Percentiles rank a stretch among this genome's conserved stretches.
Evolutionary conservation across 257 asterid species (phyloP).

Genomic region (Mitragyna speciosa): DNA sequence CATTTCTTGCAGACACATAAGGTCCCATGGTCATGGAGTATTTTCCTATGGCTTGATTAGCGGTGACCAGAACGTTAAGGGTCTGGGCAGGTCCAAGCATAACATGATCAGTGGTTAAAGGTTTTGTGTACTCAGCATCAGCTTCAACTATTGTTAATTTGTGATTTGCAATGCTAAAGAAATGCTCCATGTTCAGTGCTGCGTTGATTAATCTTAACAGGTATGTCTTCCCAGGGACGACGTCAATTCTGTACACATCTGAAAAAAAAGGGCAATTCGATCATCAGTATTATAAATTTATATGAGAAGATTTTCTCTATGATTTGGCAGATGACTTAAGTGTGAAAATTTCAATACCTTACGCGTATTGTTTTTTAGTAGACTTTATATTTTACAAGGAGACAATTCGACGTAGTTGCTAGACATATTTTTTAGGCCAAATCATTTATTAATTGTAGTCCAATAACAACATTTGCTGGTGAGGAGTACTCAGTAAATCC

Average conservation of each 20-base stretch:
- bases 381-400: too few relatives aligned
- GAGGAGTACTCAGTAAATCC: too few relatives aligned
- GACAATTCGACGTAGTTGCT: too few relatives aligned
- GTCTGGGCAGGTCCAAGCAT: conserved; percentile 75
- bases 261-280: neutral
- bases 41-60: conserved; percentile 48
- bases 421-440: too few relatives aligned
- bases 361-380: too few relatives aligned
- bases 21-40: conserved; percentile 68
- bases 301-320: neutral
- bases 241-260: conserved; percentile 56
- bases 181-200: conserved; percentile 54
- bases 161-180: conserved; percentile 61
- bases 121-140: conserved; percentile 66
- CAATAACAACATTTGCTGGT: too few relatives aligned
- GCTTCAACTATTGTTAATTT: conserved; percentile 56
- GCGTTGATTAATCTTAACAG: conserved; percentile 59
- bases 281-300: neutral
- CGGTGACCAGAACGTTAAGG: conserved; percentile 55
- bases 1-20: conserved; percentile 59
- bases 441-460: too few relatives aligned
- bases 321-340: neutral
- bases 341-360: neutral
- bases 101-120: conserved; percentile 45
- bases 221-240: conserved; percentile 61